These are phyloP conservation scores for Nepenthes alata DNA, from an alignment of 179 eudicot genomes.

Conservation along the genomic window DNA sequence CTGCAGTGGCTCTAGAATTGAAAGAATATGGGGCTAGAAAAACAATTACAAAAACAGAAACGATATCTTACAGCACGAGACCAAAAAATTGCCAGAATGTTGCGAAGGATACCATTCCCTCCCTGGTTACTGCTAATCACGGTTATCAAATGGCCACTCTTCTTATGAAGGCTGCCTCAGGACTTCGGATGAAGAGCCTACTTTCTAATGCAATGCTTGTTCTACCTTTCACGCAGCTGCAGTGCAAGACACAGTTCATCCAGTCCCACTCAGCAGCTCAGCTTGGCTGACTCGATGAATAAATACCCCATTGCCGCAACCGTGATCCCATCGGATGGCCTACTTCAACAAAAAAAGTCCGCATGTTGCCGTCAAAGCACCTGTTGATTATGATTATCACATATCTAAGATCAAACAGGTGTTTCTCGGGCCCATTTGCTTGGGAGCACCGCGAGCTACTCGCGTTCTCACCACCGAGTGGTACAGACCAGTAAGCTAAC, in stretches of 20 bases:
- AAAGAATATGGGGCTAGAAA: not conserved
- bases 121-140: not conserved
- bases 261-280: not conserved
- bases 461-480: no score
- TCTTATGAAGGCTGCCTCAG: not conserved
- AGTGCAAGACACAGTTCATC: not conserved
- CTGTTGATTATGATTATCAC: no score
- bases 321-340: constrained; percentile 19
- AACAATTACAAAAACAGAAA: not conserved
- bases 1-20: not conserved
- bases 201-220: not conserved
- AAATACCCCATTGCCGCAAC: not conserved
- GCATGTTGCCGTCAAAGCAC: no score
- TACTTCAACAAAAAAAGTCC: not conserved
- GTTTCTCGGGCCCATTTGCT: no score
- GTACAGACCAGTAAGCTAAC: no score
- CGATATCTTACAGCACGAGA: not conserved
- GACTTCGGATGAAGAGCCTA: not conserved
- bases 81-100: not conserved
- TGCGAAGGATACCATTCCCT: not conserved
- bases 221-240: not conserved
- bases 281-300: not conserved
- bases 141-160: not conserved
- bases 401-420: no score
- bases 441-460: no score